Percentiles rank a stretch among this genome's conserved stretches.
phyloP scores from a whole-genome alignment of 768 basidiomycete species.

The Brasilioporus rufonigricans region DNA sequence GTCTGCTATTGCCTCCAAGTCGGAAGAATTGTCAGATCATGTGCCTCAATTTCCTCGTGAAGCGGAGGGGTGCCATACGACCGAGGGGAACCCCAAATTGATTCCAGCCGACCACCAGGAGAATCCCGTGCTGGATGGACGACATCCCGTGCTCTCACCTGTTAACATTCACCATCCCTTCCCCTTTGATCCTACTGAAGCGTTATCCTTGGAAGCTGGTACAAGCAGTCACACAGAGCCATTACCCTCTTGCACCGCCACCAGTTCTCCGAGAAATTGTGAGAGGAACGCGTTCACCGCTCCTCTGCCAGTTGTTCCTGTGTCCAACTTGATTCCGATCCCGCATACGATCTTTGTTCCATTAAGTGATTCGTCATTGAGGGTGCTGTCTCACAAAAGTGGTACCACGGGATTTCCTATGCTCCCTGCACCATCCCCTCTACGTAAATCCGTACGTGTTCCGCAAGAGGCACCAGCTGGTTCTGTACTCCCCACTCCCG shows the following conservation, averaged over 20 bases:
- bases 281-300: constrained; percentile 25
- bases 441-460: constrained; percentile 64
- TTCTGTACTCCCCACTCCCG: constrained; percentile 35
- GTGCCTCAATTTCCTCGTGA: background rate
- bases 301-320: constrained; percentile 19
- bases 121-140: constrained; percentile 16
- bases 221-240: constrained; percentile 18
- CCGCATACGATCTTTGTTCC: constrained; percentile 31
- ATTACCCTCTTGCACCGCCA: constrained; percentile 9
- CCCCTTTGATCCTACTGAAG: constrained; percentile 30
- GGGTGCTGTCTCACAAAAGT: constrained; percentile 36
- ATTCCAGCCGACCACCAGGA: constrained; percentile 6
- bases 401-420: constrained; percentile 50
- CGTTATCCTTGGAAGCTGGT: background rate
- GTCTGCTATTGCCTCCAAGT: background rate
- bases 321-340: constrained; percentile 5
- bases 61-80: background rate
- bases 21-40: background rate
- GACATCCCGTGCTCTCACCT: constrained; percentile 27
- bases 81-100: background rate
- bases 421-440: constrained; percentile 66
- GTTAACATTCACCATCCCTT: constrained; percentile 38
- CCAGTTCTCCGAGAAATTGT: constrained; percentile 1
- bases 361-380: constrained; percentile 34
- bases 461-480: constrained; percentile 44